A percentile compares a stretch with the other conserved stretches of the same genome.
Evolutionary conservation across 139 green algal species (phyloP).

Genomic region (Volvox reticuliferus): DNA sequence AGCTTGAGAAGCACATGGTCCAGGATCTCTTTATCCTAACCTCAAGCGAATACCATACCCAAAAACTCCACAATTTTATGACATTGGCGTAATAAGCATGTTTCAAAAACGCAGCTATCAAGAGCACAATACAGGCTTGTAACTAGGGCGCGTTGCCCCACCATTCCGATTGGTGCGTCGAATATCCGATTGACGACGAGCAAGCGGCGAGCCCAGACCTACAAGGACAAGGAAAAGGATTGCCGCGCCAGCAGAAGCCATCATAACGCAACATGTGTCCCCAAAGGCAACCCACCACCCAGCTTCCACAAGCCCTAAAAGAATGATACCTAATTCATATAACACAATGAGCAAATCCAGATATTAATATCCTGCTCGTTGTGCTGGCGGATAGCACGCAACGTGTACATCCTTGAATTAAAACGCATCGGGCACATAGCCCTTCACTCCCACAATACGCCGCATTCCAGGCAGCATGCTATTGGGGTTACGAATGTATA

Average conservation of each 20-base stretch:
- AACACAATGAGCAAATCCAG: not conserved
- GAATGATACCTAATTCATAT: not conserved
- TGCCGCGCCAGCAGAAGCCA: not conserved
- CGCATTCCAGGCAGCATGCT: not conserved
- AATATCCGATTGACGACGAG: not conserved
- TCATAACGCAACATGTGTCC: slow-evolving; percentile 6
- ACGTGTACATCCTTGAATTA: not conserved
- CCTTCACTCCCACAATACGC: not conserved
- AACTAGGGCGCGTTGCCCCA: not conserved
- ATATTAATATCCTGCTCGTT: not conserved
- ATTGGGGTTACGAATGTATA: not conserved
- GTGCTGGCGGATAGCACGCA: not conserved
- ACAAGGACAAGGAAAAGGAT: not conserved
- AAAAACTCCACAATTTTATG: too few relatives aligned
- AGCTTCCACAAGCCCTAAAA: not conserved
- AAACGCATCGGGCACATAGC: slow-evolving; percentile 13
- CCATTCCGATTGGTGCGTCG: slow-evolving; percentile 1
- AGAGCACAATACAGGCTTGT: too few relatives aligned
- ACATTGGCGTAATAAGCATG: too few relatives aligned
- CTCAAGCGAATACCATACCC: too few relatives aligned
- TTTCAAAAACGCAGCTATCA: too few relatives aligned
- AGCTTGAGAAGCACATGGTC: not conserved
- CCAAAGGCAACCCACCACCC: not conserved
- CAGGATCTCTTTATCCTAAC: not conserved
- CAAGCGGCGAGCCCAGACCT: slow-evolving; percentile 26